Base-by-base conservation (phyloP, 2,329 filamentous ascomycete genomes). In the Xylariaceae sp. region DNA sequence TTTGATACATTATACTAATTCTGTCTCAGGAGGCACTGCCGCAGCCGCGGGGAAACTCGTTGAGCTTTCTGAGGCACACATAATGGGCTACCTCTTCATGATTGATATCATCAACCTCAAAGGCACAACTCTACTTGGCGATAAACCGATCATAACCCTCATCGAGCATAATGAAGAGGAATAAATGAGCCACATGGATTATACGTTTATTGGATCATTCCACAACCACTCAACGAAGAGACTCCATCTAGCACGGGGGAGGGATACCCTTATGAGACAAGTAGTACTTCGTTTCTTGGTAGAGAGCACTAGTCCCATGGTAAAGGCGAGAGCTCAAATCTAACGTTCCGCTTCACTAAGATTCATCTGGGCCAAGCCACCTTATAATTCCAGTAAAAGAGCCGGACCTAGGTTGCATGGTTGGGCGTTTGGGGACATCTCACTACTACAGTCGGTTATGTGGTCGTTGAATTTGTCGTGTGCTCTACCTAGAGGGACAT, bases 91-190 rank as follows among this genome's bases (percentile, higher is more conserved):
- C 78, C 80, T 97, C 62, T 99, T 99, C 81, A 91, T 99, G 70
- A 90, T 98, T 74, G 94, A 98, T 77, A 89, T 99, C 64, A 89
- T 92, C 68, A 94, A 95, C 77, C 86, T 99, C 66, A 91, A 96
- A 73, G 95, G 95, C 67, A 87, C 92, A 67, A 89, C 92, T 62
- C 95, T 96, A 83, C 89, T 99, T 67, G 86, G 88, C 67, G 88
- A 88, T 53, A 75, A 77, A 44, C 92, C 92, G 9, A 88, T 93
- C 49, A 85, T 90, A 73, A 96, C 94, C 39, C 85, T 99, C 33
- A 84, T 99, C 61, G 88, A 85, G 65, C 74, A 79, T 56, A 72
- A 74, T 55, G 79, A 74, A 69, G 66, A 69, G 55, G 64, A 70
- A 58, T 67, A 64, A 61, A 51, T 23, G 37, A 56, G 11, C 26